Percentiles rank a stretch among this genome's conserved stretches.
Evolutionary conservation across 331 rosid species (phyloP).

Genomic region (Saraca asoca): DNA sequence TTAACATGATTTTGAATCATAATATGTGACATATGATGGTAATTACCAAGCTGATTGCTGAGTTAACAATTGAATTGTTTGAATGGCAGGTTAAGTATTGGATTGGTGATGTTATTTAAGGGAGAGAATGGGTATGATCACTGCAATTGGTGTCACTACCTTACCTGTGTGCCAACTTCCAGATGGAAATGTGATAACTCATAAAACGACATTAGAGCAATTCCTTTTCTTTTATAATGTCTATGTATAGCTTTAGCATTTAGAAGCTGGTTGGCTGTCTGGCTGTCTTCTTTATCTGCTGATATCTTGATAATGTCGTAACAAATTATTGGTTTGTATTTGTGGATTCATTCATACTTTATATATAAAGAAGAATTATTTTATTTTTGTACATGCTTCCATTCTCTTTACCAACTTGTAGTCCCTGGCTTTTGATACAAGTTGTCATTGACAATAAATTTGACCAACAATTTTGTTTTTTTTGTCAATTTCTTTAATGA

Average conservation of each 20-base stretch:
- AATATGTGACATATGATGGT: too few relatives aligned
- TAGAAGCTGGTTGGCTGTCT: neutral
- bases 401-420: slow-evolving; percentile 4
- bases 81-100: slow-evolving; percentile 55
- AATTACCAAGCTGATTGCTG: too few relatives aligned
- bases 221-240: slow-evolving; percentile 5
- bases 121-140: slow-evolving; percentile 66
- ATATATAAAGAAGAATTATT: slow-evolving; percentile 7
- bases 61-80: slow-evolving; percentile 19
- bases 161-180: slow-evolving; percentile 77
- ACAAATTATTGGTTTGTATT: slow-evolving; percentile 26
- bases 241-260: slow-evolving; percentile 42
- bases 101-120: slow-evolving; percentile 66
- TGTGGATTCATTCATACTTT: slow-evolving; percentile 28
- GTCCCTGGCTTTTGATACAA: neutral
- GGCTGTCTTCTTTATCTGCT: neutral
- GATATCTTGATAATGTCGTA: neutral
- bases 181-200: slow-evolving; percentile 65
- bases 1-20: too few relatives aligned
- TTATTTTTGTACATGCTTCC: slow-evolving; percentile 38
- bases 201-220: neutral
- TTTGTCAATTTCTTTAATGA: neutral
- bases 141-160: slow-evolving; percentile 84
- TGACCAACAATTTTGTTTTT: neutral
- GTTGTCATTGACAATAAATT: neutral